A percentile compares a stretch with the other conserved stretches of the same genome.
Evolutionary conservation across 306 rosid genomes (phyloP).

Genomic region (Rosa chinensis): DNA sequence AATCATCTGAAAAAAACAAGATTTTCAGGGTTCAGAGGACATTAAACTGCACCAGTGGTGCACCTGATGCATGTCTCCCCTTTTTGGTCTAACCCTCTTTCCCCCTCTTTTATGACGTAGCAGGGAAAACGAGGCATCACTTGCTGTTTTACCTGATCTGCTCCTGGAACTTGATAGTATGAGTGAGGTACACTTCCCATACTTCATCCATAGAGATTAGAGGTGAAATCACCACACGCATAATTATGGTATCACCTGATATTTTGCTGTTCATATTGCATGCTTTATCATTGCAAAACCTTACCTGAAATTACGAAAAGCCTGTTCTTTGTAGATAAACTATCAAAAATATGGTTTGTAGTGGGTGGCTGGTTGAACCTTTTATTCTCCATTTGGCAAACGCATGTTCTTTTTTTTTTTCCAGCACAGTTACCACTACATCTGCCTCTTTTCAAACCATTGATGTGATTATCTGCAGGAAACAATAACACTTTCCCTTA

Average conservation of each 20-base stretch:
- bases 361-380: neutral
- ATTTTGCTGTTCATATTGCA: conserved; percentile 1
- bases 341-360: neutral
- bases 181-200: conserved; percentile 65
- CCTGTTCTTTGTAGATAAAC: neutral
- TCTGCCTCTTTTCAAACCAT: conserved; percentile 12
- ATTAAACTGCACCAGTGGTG: neutral
- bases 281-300: neutral
- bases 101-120: neutral
- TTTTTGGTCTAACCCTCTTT: neutral
- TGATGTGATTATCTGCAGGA: conserved; percentile 57
- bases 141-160: conserved; percentile 93
- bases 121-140: conserved; percentile 99
- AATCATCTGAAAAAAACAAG: neutral
- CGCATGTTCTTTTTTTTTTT: conserved; percentile 2
- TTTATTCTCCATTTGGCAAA: neutral
- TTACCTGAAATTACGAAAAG: neutral
- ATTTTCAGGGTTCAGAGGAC: neutral
- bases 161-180: conserved; percentile 82
- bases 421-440: conserved; percentile 1
- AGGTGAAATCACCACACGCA: neutral
- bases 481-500: conserved; percentile 73
- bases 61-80: neutral
- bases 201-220: neutral
- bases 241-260: neutral